Base-by-base conservation (phyloP, 768 basidiomycete species). In the Amanita fuliginea region DNA sequence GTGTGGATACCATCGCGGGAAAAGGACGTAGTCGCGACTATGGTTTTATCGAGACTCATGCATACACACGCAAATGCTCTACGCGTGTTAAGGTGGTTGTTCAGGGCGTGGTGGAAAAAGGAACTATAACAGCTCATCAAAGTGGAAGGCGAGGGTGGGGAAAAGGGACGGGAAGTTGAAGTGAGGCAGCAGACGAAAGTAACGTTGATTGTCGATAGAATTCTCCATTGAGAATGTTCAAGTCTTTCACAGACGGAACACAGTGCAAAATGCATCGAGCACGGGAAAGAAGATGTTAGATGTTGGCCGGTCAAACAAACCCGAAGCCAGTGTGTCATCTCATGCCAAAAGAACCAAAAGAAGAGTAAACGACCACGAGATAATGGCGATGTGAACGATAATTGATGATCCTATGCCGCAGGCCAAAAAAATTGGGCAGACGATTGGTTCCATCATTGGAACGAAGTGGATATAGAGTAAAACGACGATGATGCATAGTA, bases 221-320 rank as follows among this genome's bases (percentile, higher is more conserved):
- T 96, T 96, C 64, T 93, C 91, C 35, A 91, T 97, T 45, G 93
- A 97, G 69, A 97, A 97, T 59, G 70, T 89, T 16, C 86, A 92
- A 65, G 90, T 94, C 26, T 81, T 93, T 34, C 85, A 86, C 54
- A 71, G 90, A 49, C 72, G 92, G 57, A 72, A 74, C 34, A 75
- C 78, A 1, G 71, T 70, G 48, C 74, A 71, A 53, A 67, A 22
- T 2, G 39, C 1, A 22, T 19, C 39, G 39, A 40, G 18, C 4
- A 22, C 1, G 21, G 18, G 18, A 40, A 22, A 40, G 19, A 40
- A 21, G 8, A 40, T 40, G 39, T 22, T 21, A 19, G 39, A 40
- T 22, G 39, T 10, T 4, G 39, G 19, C 5, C 19, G 19, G 3
- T 40, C 39, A 1, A 18, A 40, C n/a, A 40, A 40, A 21, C 6